phyloP scores from a whole-genome alignment of 208 protist genomes.

The Acanthamoeba sp. region DNA sequence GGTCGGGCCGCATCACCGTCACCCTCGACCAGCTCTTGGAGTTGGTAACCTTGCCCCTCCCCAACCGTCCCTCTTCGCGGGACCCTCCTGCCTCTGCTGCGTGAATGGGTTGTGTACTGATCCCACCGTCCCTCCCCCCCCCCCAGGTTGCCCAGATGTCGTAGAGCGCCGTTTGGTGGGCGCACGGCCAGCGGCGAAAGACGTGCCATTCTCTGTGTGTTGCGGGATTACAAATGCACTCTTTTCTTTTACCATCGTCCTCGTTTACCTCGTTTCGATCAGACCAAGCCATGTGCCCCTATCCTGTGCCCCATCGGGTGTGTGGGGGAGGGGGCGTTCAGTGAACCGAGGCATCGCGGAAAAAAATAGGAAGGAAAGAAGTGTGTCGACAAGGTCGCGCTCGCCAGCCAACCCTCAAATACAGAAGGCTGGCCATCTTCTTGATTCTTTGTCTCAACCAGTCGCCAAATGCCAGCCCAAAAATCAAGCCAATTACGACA shows the following conservation, averaged over 20 bases:
- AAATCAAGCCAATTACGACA: slow-evolving; percentile 31
- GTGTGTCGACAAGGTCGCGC: background rate
- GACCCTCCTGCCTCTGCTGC: background rate
- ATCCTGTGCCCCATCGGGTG: too few relatives aligned
- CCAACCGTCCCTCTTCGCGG: background rate
- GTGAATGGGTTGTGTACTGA: background rate
- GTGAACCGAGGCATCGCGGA: background rate
- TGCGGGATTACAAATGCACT: too few relatives aligned
- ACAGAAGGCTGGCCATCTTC: background rate
- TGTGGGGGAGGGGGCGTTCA: background rate
- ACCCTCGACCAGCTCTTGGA: slow-evolving; percentile 75
- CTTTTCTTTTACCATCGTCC: too few relatives aligned
- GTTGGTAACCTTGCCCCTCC: background rate
- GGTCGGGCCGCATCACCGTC: slow-evolving; percentile 77
- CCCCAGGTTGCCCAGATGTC: background rate
- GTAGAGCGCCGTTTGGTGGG: background rate
- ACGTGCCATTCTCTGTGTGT: too few relatives aligned
- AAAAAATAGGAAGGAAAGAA: slow-evolving; percentile 2
- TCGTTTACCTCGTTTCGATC: too few relatives aligned
- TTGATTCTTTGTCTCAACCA: slow-evolving; percentile 44
- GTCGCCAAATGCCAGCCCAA: slow-evolving; percentile 43
- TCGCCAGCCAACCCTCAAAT: background rate
- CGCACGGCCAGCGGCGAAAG: too few relatives aligned
- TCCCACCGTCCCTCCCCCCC: background rate
- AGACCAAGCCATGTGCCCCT: too few relatives aligned